Conservation (phyloP, 2,329 filamentous ascomycete species). For the Microcyclospora pomicola region DNA sequence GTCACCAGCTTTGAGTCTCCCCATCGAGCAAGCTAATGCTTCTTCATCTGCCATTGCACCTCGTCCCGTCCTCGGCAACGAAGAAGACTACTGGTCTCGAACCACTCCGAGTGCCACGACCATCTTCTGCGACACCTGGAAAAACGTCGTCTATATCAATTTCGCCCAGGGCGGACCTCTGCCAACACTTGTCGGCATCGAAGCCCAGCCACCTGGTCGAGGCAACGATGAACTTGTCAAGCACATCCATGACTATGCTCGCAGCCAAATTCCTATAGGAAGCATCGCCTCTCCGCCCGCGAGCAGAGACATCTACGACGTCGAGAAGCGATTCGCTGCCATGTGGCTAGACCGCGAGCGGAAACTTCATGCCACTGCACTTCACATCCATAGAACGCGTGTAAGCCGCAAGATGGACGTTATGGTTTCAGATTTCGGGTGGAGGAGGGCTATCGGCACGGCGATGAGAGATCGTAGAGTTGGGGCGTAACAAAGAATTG, state of each 20-base stretch:
- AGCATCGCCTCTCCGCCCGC: background rate
- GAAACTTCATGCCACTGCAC: slow-evolving; percentile 18
- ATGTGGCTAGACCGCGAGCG: slow-evolving; percentile 25
- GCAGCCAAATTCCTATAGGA: slow-evolving; percentile 1
- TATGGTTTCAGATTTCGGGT: slow-evolving; percentile 18
- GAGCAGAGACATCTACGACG: slow-evolving; percentile 5
- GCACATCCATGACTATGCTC: background rate
- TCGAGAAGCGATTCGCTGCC: slow-evolving; percentile 19
- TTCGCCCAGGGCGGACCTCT: slow-evolving; percentile 34
- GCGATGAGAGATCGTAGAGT: too few relatives aligned
- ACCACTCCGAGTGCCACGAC: slow-evolving; percentile 9
- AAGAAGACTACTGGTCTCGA: slow-evolving; percentile 5
- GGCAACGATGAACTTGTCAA: background rate
- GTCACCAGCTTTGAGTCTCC: slow-evolving; percentile 34
- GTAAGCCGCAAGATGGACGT: slow-evolving; percentile 6
- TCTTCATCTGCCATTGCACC: background rate
- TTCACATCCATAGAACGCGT: slow-evolving; percentile 18
- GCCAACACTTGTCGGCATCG: slow-evolving; percentile 10
- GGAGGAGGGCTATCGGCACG: background rate
- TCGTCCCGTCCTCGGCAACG: too few relatives aligned
- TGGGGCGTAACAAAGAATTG: too few relatives aligned
- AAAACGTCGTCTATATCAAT: slow-evolving; percentile 29
- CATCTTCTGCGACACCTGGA: slow-evolving; percentile 29
- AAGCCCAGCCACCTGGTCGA: background rate
- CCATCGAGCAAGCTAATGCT: slow-evolving; percentile 1